These are phyloP conservation scores for Aspergillus olivimuriae DNA, from an alignment of 495 filamentous ascomycete genomes.

Conservation along the genomic window DNA sequence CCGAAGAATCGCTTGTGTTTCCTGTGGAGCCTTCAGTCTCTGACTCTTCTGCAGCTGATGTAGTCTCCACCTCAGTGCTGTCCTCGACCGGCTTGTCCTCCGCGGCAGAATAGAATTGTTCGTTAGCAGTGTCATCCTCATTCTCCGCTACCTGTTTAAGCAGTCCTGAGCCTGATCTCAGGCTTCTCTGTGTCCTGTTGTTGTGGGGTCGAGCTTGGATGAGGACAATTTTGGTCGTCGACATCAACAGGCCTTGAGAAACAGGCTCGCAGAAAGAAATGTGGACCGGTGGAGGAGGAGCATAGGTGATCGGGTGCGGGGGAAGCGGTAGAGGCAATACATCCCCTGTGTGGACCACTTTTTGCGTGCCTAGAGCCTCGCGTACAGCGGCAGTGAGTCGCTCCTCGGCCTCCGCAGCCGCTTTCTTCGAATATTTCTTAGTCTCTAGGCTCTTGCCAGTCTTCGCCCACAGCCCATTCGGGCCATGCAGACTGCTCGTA, in stretches of 20 bases:
- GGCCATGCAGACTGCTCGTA: slow-evolving; percentile 22
- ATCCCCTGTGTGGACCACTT: slow-evolving; percentile 78
- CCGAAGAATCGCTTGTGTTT: slow-evolving; percentile 60
- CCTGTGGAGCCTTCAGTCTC: slow-evolving; percentile 42
- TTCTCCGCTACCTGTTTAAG: slow-evolving; percentile 59
- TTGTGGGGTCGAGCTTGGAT: slow-evolving; percentile 50
- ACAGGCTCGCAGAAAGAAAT: slow-evolving; percentile 66
- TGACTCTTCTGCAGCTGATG: slow-evolving; percentile 48
- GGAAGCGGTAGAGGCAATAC: slow-evolving; percentile 75
- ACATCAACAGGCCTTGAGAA: slow-evolving; percentile 72
- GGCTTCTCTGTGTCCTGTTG: slow-evolving; percentile 24
- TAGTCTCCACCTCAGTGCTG: slow-evolving; percentile 51
- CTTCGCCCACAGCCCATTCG: slow-evolving; percentile 36
- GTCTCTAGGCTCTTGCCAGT: slow-evolving; percentile 29
- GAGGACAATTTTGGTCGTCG: slow-evolving; percentile 65
- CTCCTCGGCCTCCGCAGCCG: slow-evolving; percentile 48
- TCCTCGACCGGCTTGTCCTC: slow-evolving; percentile 60
- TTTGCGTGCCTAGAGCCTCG: slow-evolving; percentile 60
- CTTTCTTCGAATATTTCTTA: slow-evolving; percentile 32
- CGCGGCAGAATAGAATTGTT: slow-evolving; percentile 82
- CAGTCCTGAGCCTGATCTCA: slow-evolving; percentile 24
- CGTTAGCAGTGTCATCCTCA: slow-evolving; percentile 75
- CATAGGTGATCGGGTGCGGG: slow-evolving; percentile 85
- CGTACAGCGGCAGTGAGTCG: slow-evolving; percentile 71
- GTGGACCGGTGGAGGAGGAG: slow-evolving; percentile 65